Percentiles rank a stretch among this genome's conserved stretches.
Conservation (phyloP, 305 asterid species). For the Plantago lanceolata region DNA sequence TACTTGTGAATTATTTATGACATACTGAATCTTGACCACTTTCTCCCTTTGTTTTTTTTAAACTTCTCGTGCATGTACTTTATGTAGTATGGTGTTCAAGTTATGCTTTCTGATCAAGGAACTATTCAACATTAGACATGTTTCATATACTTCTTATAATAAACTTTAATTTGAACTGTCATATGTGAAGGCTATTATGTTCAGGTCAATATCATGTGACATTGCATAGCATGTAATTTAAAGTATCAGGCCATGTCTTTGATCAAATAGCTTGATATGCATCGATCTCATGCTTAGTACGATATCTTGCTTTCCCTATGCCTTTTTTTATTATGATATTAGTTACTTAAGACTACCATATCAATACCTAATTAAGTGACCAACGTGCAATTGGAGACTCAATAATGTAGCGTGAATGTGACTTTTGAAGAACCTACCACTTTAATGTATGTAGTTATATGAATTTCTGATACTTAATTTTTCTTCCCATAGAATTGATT, state of each 20-base stretch:
- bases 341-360: background rate
- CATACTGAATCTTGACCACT: background rate
- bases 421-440: background rate
- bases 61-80: constrained; percentile 8
- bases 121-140: constrained; percentile 2
- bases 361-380: background rate
- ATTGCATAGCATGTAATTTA: constrained; percentile 5
- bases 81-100: constrained; percentile 8
- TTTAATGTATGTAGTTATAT: constrained; percentile 8
- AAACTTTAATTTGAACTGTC: background rate
- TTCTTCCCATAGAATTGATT: constrained; percentile 1
- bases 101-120: constrained; percentile 2
- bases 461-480: constrained; percentile 8
- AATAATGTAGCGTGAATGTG: constrained; percentile 4
- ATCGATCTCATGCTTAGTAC: background rate
- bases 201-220: constrained; percentile 3
- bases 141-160: constrained; percentile 6
- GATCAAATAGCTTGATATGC: constrained; percentile 14
- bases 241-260: background rate
- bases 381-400: background rate
- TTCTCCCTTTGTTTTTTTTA: constrained; percentile 3
- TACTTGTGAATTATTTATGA: background rate
- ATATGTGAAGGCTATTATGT: constrained; percentile 7
- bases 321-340: background rate
- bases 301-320: too few relatives aligned